These are phyloP conservation scores for Lagenaria siceraria DNA, from an alignment of 306 rosid genomes.

Conservation along the genomic window DNA sequence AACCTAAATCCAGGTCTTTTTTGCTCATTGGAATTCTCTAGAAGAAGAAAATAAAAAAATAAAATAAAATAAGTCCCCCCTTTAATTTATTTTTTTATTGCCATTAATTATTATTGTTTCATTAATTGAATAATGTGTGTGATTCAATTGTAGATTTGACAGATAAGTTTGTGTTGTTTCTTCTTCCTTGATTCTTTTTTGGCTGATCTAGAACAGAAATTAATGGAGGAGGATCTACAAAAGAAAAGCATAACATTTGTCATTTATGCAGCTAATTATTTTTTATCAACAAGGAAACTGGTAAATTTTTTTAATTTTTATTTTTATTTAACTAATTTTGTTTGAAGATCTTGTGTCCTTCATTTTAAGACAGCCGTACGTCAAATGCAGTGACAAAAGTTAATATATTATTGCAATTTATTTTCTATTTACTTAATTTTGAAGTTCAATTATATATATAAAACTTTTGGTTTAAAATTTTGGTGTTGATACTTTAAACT, in stretches of 20 bases:
- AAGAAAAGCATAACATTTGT: too few relatives aligned
- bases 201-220: neutral
- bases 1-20: neutral
- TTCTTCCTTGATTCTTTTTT: neutral
- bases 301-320: neutral
- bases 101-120: too few relatives aligned
- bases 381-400: neutral
- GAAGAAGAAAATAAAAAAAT: too few relatives aligned
- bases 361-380: neutral
- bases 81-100: too few relatives aligned
- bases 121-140: too few relatives aligned
- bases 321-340: neutral
- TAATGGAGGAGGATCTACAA: neutral
- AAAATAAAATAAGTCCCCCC: too few relatives aligned
- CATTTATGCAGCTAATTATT: neutral
- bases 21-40: neutral
- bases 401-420: neutral
- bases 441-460: neutral
- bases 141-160: neutral
- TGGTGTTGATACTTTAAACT: neutral
- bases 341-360: neutral
- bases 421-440: neutral
- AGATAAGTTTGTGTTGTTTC: neutral
- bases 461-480: neutral
- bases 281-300: neutral